A percentile compares a stretch with the other conserved stretches of the same genome.
phyloP scores from a whole-genome alignment of 176 grass and related monocot genomes.

The Cenchrus purpureus region DNA sequence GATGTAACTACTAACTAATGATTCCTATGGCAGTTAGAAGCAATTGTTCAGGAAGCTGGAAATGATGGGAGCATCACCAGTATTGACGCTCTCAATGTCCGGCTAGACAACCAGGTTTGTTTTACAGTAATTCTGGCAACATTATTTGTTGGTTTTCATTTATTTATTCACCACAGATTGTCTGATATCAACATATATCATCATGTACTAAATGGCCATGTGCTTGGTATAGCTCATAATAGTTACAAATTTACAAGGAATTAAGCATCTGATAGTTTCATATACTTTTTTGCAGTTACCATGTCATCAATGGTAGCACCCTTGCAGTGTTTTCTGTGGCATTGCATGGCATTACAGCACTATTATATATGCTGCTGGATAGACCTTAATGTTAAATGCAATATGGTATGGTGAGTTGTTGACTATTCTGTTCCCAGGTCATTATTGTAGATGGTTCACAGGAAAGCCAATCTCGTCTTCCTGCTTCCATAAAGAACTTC shows the following conservation, averaged over 20 bases:
- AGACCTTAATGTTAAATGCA: constrained; percentile 21
- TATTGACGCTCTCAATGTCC: constrained; percentile 58
- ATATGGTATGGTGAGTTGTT: constrained; percentile 16
- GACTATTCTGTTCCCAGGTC: constrained; percentile 50
- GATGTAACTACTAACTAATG: constrained; percentile 12
- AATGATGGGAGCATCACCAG: constrained; percentile 61
- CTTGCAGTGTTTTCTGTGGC: constrained; percentile 12
- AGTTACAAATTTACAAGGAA: background rate
- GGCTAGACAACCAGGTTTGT: constrained; percentile 77
- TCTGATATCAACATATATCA: background rate
- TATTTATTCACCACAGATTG: background rate
- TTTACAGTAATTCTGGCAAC: background rate
- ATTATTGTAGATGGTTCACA: constrained; percentile 52
- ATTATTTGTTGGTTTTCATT: constrained; percentile 11
- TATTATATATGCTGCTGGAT: constrained; percentile 2
- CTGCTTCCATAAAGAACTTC: constrained; percentile 74
- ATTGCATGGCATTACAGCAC: background rate
- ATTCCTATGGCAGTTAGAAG: constrained; percentile 69
- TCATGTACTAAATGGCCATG: background rate
- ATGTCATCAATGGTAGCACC: background rate
- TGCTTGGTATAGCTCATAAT: constrained; percentile 7
- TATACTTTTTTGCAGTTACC: background rate
- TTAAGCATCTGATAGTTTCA: background rate
- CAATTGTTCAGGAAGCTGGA: constrained; percentile 61
- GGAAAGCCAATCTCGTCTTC: constrained; percentile 52